These are phyloP conservation scores for Naegleria gruberi DNA, from an alignment of 208 protist genomes.

Conservation along the genomic window DNA sequence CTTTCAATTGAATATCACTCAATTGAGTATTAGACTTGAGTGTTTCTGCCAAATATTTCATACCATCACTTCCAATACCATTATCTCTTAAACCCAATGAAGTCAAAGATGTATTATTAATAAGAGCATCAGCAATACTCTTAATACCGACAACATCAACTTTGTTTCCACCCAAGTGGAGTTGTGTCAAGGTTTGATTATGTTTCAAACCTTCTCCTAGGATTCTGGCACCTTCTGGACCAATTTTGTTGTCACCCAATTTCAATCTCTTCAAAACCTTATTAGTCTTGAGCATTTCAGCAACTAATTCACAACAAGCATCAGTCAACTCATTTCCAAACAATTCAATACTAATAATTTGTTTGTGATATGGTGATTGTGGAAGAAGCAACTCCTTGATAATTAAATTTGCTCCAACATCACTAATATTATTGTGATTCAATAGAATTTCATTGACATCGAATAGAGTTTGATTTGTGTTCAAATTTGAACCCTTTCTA, in stretches of 20 bases:
- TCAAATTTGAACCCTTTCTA: not conserved
- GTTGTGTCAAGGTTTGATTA: not conserved
- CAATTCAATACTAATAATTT: not conserved
- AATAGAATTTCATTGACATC: constrained; percentile 20
- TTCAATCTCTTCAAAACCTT: not conserved
- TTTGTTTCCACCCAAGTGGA: constrained; percentile 13
- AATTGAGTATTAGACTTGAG: not conserved
- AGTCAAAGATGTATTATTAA: not conserved
- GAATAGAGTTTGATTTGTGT: not conserved
- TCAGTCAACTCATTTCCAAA: constrained; percentile 11
- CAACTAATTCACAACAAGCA: not conserved
- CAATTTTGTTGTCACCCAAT: constrained; percentile 13
- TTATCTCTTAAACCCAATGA: constrained; percentile 16
- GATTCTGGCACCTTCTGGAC: not conserved
- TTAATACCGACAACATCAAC: not conserved
- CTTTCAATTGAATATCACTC: constrained; percentile 19
- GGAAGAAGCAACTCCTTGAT: not conserved
- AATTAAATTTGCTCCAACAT: not conserved
- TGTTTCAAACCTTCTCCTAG: not conserved
- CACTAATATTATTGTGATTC: constrained; percentile 16
- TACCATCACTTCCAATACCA: not conserved
- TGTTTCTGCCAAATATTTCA: not conserved
- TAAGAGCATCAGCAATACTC: not conserved
- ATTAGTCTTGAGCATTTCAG: not conserved
- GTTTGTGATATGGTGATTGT: not conserved